Evolutionary conservation across 768 basidiomycete genomes (phyloP).

Genomic region (Boletus subcaerulescens): DNA sequence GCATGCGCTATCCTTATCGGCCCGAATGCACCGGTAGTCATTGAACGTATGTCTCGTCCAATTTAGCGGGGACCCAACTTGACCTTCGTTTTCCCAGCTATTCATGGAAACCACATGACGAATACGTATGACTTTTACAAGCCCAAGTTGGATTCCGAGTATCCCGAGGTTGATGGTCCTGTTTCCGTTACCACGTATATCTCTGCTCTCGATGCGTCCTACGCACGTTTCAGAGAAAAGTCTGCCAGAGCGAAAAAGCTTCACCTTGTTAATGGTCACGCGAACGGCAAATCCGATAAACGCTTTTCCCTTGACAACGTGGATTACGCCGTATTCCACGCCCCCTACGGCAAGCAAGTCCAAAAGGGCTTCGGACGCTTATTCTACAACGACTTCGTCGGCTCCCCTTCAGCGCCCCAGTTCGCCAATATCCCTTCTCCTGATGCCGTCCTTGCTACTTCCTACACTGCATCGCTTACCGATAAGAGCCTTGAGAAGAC

Average conservation of each 20-base stretch:
- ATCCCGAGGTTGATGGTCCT: constrained; percentile 96
- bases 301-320: constrained; percentile 76
- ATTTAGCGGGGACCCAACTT: constrained; percentile 3
- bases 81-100: constrained; percentile 49
- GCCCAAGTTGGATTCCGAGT: constrained; percentile 91
- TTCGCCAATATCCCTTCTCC: constrained; percentile 71
- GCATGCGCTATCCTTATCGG: constrained; percentile 94
- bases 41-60: constrained; percentile 74
- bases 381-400: constrained; percentile 88
- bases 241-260: constrained; percentile 60
- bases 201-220: constrained; percentile 88
- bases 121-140: constrained; percentile 99
- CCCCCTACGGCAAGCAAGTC: constrained; percentile 98
- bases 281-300: constrained; percentile 30
- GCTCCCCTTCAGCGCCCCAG: constrained; percentile 63
- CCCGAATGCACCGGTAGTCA: constrained; percentile 89
- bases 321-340: constrained; percentile 95
- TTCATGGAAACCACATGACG: constrained; percentile 95
- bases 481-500: constrained; percentile 97
- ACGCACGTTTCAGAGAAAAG: constrained; percentile 82
- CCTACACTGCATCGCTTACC: constrained; percentile 73
- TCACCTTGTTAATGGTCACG: constrained; percentile 33
- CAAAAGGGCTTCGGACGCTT: constrained; percentile 95
- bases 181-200: constrained; percentile 95
- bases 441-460: constrained; percentile 62